Evolutionary conservation across 345 rosid genomes (phyloP), one percentile per base, ranked within the genome.

Genomic region (Salix koriyanagi): DNA sequence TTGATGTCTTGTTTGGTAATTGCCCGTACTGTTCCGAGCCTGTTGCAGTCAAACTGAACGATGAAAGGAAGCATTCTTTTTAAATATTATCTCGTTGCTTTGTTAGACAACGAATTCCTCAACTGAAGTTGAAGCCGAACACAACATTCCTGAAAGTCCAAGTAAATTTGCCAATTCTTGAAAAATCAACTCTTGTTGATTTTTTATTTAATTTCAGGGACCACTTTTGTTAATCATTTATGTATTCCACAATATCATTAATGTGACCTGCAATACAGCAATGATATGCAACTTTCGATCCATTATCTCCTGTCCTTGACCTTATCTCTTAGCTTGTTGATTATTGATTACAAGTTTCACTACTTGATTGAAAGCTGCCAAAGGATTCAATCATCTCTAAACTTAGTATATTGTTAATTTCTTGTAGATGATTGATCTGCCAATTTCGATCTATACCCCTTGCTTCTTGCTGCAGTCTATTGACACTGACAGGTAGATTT

Each of bases 11-110:
- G 36, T 90, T 91, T 56, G 91, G 97, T 25, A 87, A 90, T 58
- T 92, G 97, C 74, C 94, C 96, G 1, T 90, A 88, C 81, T 91
- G 96, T 71, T 94, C 89, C 41, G 92, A 89, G 73, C 88, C 92
- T 8, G 85, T 90, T 6, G 97, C 97, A n/a, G 89, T 91, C 77
- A 94, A 87, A 80, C 79, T 84, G 82, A 81, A 71, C 76, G 30
- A 44, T 76, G 21, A 79, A n/a, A 83, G 75, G 84, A 84, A 80
- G 62, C 84, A 16, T 18, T 34, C 39, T 34, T 10, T 23, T 72
- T 70, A 28, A 46, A 36, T 34, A 69, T 46, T 54, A 26, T 79
- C 42, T 34, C 50, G 14, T 13, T 46, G 50, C 50, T 46, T 13
- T 46, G 50, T 46, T 13, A 46, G 50, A 41, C 16, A 46, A 14